Evolutionary conservation across 2,329 filamentous ascomycete genomes (phyloP).

Genomic region (Sclerotinia trifoliorum): DNA sequence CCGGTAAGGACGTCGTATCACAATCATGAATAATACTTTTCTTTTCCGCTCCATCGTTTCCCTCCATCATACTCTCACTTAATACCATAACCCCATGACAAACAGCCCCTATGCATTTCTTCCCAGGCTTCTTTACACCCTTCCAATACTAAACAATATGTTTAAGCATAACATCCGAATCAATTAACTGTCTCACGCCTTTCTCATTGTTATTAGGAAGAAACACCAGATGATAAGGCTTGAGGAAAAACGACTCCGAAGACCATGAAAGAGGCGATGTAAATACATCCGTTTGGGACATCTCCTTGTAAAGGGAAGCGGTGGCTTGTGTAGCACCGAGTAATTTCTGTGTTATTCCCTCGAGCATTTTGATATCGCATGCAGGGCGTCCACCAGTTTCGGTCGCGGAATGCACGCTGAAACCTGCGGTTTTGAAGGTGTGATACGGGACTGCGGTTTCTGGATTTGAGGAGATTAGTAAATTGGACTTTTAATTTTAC

Average conservation of each 20-base stretch:
- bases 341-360: conserved; percentile 50
- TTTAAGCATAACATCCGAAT: conserved; percentile 47
- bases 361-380: conserved; percentile 52
- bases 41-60: conserved; percentile 39
- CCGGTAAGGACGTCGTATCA: conserved; percentile 50
- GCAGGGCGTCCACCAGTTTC: conserved; percentile 48
- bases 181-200: conserved; percentile 51
- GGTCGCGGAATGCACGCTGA: conserved; percentile 50
- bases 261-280: conserved; percentile 48
- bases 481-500: background rate
- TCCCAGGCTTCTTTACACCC: conserved; percentile 45
- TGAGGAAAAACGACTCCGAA: conserved; percentile 45
- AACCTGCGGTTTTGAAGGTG: conserved; percentile 49
- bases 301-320: conserved; percentile 45
- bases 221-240: conserved; percentile 49
- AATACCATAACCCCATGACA: conserved; percentile 55
- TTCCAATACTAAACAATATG: conserved; percentile 50
- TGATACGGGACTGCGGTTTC: conserved; percentile 52
- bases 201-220: conserved; percentile 56
- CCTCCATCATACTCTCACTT: conserved; percentile 42
- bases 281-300: conserved; percentile 46
- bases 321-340: conserved; percentile 48
- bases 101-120: conserved; percentile 49
- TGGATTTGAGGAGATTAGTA: conserved; percentile 28
- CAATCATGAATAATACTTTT: conserved; percentile 50